Evolutionary conservation across 352 stramenopile species (phyloP).

Genomic region (Phytophthora rubi): DNA sequence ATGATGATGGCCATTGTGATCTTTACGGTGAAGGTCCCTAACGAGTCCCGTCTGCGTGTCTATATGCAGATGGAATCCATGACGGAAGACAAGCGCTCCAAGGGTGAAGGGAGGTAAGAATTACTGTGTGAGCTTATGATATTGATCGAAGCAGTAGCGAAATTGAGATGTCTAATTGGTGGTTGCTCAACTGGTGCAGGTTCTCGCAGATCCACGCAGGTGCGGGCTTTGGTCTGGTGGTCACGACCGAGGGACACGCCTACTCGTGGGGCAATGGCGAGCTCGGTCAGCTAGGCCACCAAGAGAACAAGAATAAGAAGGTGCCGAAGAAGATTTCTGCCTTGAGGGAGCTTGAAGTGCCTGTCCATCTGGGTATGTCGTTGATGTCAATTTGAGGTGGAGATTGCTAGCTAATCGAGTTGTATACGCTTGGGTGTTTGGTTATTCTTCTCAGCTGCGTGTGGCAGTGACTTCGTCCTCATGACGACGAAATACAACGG

Average conservation of each 20-base stretch:
- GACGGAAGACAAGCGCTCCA: conserved; percentile 78
- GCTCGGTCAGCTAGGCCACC: conserved; percentile 77
- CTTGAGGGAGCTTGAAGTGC: conserved; percentile 78
- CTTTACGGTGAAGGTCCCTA: conserved; percentile 5
- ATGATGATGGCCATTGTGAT: background rate
- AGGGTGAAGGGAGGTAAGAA: conserved; percentile 68
- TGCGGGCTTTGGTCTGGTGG: conserved; percentile 61
- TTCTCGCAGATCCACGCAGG: conserved; percentile 66
- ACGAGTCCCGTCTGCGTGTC: conserved; percentile 10
- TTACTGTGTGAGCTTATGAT: background rate
- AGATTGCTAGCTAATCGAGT: conserved; percentile 10
- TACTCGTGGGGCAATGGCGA: conserved; percentile 87
- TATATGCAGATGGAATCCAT: conserved; percentile 63
- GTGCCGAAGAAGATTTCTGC: conserved; percentile 86
- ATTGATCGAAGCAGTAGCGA: too few species aligned
- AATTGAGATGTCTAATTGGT: background rate
- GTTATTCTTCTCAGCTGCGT: conserved; percentile 40
- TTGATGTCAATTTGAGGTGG: conserved; percentile 2
- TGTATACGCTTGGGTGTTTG: conserved; percentile 18
- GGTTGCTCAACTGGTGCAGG: conserved; percentile 26
- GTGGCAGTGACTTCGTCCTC: conserved; percentile 73
- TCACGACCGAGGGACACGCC: conserved; percentile 68
- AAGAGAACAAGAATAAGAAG: conserved; percentile 90
- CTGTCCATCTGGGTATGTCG: conserved; percentile 61
- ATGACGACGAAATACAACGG: conserved; percentile 72